Base-by-base conservation (phyloP, 495 filamentous ascomycete genomes). In the Neurospora sp. region DNA sequence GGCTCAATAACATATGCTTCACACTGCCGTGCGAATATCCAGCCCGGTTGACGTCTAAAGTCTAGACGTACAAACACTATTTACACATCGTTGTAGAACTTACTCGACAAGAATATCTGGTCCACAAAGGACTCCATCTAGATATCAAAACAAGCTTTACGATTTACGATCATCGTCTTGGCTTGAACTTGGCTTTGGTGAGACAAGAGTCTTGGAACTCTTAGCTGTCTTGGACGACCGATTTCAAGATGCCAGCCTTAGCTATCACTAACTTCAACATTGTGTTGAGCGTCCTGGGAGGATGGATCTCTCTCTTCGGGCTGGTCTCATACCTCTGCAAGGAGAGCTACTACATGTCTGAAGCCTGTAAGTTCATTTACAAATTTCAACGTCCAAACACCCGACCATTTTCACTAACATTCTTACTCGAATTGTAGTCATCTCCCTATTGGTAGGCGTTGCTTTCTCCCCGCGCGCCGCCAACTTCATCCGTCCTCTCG, bases 281-380 rank as follows among this genome's bases (percentile, higher is more conserved):
- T 74, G 89, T 93, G 73, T 91, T 93, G 78, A 90, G 92, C 73
- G 90, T 91, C 11, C 82, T 97, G 14, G 95, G 95, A 37, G 94
- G 92, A 20, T 98, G 95, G 83, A 90, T 98, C 60, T 93, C 92
- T 2, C 77, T 96, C 27, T 98, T 96, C 79, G 93, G 92, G 10
- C 84, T 97, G 44, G 93, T 97, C 0, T 96, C 93, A 4, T 97
- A 95, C 81, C 87, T 97, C 12, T 87, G 91, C 82, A 97, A 97
- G 78, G 94, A 97, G 83, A 90, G 88, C 76, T 95, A 94, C 80
- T 97, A 97, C 78, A 87, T 98, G 7, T 96, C 93, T 18, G 95
- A 97, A 87, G 92, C 94, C 73, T 86, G 93, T 95, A 84, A 73
- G 92, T 87, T 14, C 49, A 7, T 27, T 11, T 5, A 60, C 49